phyloP scores from a whole-genome alignment of 2,329 filamentous ascomycete genomes.

The Beauveria sp. region DNA sequence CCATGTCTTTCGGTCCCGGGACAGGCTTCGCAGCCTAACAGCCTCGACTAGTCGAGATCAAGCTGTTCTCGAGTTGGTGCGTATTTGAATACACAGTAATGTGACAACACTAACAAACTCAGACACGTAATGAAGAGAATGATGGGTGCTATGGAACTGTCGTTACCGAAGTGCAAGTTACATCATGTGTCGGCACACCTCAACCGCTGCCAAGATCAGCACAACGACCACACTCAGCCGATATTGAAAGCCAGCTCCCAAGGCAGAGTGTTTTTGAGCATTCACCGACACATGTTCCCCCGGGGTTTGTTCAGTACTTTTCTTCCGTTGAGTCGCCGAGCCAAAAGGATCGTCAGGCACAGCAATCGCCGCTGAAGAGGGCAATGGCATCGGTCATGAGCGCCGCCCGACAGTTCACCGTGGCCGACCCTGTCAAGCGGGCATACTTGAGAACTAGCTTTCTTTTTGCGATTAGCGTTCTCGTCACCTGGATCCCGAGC shows the following conservation, averaged over 20 bases:
- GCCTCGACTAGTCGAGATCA: slow-evolving; percentile 24
- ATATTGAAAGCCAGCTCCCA: neutral
- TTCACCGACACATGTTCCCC: slow-evolving; percentile 12
- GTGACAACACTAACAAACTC: neutral
- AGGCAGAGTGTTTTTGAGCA: slow-evolving; percentile 1
- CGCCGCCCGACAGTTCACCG: slow-evolving; percentile 23
- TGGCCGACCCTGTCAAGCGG: slow-evolving; percentile 49
- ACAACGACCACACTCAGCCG: neutral
- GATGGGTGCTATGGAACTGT: slow-evolving; percentile 40
- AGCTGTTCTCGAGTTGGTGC: slow-evolving; percentile 26
- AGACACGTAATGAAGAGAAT: slow-evolving; percentile 14
- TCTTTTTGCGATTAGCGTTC: slow-evolving; percentile 51
- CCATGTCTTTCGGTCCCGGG: slow-evolving; percentile 51
- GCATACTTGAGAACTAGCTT: slow-evolving; percentile 55
- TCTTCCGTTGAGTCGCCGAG: slow-evolving; percentile 25
- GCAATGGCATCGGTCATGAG: slow-evolving; percentile 20
- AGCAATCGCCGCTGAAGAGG: slow-evolving; percentile 15
- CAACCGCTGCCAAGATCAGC: neutral
- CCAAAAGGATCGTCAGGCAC: neutral
- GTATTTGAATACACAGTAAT: too few relatives aligned
- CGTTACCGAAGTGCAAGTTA: slow-evolving; percentile 41
- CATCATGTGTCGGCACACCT: neutral
- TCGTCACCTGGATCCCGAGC: slow-evolving; percentile 57
- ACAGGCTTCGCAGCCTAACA: slow-evolving; percentile 46
- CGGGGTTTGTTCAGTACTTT: slow-evolving; percentile 23